Conservation (phyloP, 2,329 filamentous ascomycete genomes). For the Macroventuria anomochaeta region DNA sequence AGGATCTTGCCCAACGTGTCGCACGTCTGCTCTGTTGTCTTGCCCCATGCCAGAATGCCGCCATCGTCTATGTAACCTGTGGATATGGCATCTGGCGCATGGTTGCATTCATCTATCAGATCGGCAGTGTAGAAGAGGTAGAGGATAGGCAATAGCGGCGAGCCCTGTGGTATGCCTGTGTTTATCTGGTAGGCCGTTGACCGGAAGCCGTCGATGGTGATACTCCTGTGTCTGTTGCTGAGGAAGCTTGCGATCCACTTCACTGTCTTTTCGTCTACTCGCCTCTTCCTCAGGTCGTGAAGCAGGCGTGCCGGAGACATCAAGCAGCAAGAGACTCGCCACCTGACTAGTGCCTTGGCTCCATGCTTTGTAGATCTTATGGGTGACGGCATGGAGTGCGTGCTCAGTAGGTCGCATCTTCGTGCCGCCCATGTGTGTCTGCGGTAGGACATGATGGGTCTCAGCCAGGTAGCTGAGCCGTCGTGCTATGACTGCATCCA, state of each 20-base stretch:
- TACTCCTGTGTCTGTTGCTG: background rate
- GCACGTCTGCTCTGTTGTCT: slow-evolving; percentile 1
- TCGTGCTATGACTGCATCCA: slow-evolving; percentile 27
- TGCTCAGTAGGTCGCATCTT: background rate
- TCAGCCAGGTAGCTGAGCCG: slow-evolving; percentile 25
- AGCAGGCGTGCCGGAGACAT: slow-evolving; percentile 30
- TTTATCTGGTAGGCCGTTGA: slow-evolving; percentile 20
- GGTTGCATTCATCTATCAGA: slow-evolving; percentile 28
- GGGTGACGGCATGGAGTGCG: background rate
- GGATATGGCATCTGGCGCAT: background rate
- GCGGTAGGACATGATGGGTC: slow-evolving; percentile 25
- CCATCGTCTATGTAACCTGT: slow-evolving; percentile 1
- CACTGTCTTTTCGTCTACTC: background rate
- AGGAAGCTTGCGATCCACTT: slow-evolving; percentile 1
- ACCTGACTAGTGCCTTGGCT: slow-evolving; percentile 22
- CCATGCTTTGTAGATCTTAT: slow-evolving; percentile 18
- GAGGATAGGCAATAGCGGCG: slow-evolving; percentile 40
- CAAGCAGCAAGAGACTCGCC: slow-evolving; percentile 40
- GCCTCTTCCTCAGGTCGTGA: background rate
- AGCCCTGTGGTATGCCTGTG: slow-evolving; percentile 41
- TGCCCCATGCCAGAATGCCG: background rate
- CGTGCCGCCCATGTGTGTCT: slow-evolving; percentile 27
- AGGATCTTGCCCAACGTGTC: no score
- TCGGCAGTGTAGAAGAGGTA: slow-evolving; percentile 45
- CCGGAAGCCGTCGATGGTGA: slow-evolving; percentile 18